Base-by-base conservation (phyloP, 148 eudicot genomes). In the Rhododendron molle region DNA sequence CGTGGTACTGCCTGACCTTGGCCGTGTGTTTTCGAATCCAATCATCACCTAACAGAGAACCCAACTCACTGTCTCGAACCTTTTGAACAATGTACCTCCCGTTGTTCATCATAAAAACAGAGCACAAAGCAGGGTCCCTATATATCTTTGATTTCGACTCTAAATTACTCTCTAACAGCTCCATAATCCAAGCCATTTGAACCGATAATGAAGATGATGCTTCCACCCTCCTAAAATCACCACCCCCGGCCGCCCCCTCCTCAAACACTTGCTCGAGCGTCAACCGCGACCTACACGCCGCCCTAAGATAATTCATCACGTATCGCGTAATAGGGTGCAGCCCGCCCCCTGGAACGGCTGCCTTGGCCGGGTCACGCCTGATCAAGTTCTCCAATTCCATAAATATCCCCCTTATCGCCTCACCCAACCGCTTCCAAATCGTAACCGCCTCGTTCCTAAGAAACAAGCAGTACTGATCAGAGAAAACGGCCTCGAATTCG, bases 311-410 rank as follows among this genome's bases (percentile, higher is more conserved):
- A 85, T 97, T 97, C 96, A 97, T 93, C 44, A 97, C 99, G 73
- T 97, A 97, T 5, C 99, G 91, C 0, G 98, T 94, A 12, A 97
- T 97, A 0, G 99, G 99, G 83, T 97, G 99, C 34, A 95, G 90
- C 15, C 96, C 94, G 16, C 99, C 99, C 1, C 98, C 98, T 26
- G 96, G 98, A 4, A 95, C 98, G 0, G 98, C 91, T 10, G 84
- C 88, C 81, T 94, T 95, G 0, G 95, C 98, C 3, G 99, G 99
- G 78, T 97, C 99, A 26, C 98, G 92, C 13, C 95, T 91, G 36
- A 97, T 95, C 76, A 94, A 92, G 80, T 97, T 95, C 93, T 97
- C 98, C 77, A 97, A 86, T 34, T 97, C 99, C 98, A 95, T 97
- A 58, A 97, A 94, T 56, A 94, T 91, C 4, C 98, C 98, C 44